phyloP scores from a whole-genome alignment of 2,329 filamentous ascomycete species.

The Tolypocladium album region DNA sequence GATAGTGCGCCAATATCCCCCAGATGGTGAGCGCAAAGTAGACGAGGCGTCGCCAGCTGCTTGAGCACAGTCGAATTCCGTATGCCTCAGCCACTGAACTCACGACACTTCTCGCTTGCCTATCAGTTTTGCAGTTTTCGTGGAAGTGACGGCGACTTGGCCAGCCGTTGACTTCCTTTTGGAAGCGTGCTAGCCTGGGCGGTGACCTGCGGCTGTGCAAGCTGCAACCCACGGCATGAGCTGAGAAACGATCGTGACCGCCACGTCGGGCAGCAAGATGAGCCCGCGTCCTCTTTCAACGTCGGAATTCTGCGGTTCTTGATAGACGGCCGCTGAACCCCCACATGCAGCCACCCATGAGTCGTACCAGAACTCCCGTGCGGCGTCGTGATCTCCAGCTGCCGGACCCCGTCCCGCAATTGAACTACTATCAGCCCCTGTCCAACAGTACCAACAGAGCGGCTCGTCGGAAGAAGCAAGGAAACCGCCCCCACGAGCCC shows the following conservation, averaged over 20 bases:
- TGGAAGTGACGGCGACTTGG: no score
- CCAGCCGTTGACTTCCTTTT: background rate
- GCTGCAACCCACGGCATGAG: background rate
- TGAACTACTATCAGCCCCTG: background rate
- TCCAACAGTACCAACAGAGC: background rate
- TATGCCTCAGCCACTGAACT: background rate
- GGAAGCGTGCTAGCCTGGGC: background rate
- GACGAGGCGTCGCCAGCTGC: background rate
- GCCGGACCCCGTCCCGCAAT: background rate
- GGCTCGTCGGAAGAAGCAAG: background rate
- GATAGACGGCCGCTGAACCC: background rate
- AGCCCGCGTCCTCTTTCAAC: background rate
- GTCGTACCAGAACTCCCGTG: background rate
- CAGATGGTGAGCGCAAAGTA: background rate
- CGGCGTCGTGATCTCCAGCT: background rate
- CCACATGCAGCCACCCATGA: background rate
- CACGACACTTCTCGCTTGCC: no score
- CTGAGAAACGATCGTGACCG: background rate
- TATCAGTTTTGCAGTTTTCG: background rate
- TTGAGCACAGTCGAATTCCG: background rate
- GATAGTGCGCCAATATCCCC: background rate
- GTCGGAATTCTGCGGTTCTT: background rate
- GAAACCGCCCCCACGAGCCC: background rate
- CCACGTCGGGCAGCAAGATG: background rate
- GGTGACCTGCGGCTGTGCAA: background rate